These are phyloP conservation scores for Psidium friedrichsthalianum DNA, from an alignment of 345 rosid genomes.

Conservation along the genomic window DNA sequence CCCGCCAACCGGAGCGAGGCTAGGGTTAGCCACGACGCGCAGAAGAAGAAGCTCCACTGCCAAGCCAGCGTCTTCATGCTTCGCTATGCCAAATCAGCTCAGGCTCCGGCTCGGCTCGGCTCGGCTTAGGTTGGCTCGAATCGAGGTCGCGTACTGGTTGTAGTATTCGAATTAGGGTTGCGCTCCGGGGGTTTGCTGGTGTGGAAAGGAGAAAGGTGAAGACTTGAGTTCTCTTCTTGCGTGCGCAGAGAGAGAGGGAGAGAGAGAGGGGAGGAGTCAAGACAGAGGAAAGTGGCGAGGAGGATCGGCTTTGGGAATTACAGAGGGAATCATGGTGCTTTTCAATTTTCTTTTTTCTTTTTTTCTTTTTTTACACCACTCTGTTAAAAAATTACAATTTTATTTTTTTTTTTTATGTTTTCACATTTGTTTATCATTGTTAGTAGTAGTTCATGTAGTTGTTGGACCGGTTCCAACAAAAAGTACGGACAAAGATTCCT, in stretches of 20 bases:
- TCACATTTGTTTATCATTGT: background rate
- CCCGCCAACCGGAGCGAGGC: constrained; percentile 15
- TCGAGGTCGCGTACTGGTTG: background rate
- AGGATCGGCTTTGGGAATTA: constrained; percentile 47
- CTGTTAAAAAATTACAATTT: background rate
- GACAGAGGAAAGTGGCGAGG: background rate
- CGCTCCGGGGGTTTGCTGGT: background rate
- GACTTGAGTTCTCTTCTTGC: background rate
- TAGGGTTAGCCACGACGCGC: constrained; percentile 14
- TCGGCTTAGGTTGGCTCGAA: background rate
- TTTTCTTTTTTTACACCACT: background rate
- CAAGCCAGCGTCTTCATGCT: constrained; percentile 3
- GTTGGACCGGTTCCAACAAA: background rate
- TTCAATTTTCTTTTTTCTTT: background rate
- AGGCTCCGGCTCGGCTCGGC: background rate
- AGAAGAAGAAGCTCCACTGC: constrained; percentile 10
- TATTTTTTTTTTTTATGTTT: background rate
- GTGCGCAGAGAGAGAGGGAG: background rate
- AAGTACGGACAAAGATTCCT: background rate
- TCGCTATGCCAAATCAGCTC: constrained; percentile 25
- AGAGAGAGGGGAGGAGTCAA: background rate
- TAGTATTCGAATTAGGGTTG: constrained; percentile 1
- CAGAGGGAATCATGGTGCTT: constrained; percentile 21
- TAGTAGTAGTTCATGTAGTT: background rate
- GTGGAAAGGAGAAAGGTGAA: background rate